phyloP scores from a whole-genome alignment of 148 eudicot genomes.

The Euryodendron excelsum region DNA sequence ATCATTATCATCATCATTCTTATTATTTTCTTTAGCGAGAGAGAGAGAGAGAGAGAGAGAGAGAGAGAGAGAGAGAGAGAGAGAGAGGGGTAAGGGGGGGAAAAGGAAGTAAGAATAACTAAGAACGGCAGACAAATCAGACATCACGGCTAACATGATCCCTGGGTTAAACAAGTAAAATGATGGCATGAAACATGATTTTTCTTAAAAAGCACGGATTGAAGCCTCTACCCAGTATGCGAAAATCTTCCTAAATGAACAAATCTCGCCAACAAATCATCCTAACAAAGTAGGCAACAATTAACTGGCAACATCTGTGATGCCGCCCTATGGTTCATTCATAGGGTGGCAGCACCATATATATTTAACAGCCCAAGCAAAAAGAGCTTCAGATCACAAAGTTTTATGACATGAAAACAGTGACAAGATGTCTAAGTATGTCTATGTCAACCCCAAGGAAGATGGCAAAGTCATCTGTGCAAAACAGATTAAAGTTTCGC shows the following conservation, averaged over 20 bases:
- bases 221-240: not conserved
- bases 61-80: not conserved
- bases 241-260: not conserved
- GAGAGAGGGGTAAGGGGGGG: not conserved
- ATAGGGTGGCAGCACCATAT: not conserved
- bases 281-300: not conserved
- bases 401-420: not conserved
- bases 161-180: not conserved
- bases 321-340: not conserved
- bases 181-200: not conserved
- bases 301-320: not conserved
- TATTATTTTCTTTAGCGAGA: not conserved
- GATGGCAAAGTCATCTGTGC: not conserved
- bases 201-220: not conserved
- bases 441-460: not conserved
- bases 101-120: not conserved
- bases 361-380: not conserved
- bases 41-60: not conserved
- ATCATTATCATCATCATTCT: not conserved
- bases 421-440: too few relatives aligned
- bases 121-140: not conserved
- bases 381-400: constrained; percentile 3
- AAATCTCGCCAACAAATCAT: not conserved
- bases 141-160: not conserved
- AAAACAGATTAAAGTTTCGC: too few relatives aligned